Base-by-base conservation (phyloP, 495 filamentous ascomycete species). In the Cladorrhinum samala region DNA sequence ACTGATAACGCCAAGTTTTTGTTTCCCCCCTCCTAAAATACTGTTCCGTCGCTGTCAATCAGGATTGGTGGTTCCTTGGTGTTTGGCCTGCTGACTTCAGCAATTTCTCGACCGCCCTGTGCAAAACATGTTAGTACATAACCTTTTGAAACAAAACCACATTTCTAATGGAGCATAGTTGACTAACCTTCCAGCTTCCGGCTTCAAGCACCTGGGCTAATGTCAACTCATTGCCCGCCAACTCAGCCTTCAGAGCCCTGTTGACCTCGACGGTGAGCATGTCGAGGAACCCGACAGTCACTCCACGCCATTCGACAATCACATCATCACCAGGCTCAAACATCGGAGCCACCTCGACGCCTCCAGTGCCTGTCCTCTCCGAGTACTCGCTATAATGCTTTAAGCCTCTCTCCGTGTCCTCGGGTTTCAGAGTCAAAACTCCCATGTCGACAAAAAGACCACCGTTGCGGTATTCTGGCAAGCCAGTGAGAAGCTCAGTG, bases 61-160 rank as follows among this genome's bases (percentile, higher is more conserved):
- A 96, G 85, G 61, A 98, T 97, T 3, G 93, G 93, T 17, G 94
- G 90, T 63, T 92, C 89, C 72, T 94, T 96, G 39, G 94, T 97
- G 63, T 96, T 96, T 6, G 93, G 93, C 55, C 93, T 78, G 51
- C 88, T 94, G 48, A 96, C 88, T 70, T 96, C 94, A 39, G 93
- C 93, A 55, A 97, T 85, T 73, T 97, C 93, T 64, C 93, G 83
- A 52, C 93, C 93, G 64, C 92, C 94, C 93, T 96, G 55, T 30
- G 11, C 27, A 17, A 23, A 47, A 60, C 41, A 50, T 17, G 19
- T 20, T 13, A 46, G 16, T 46, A 20, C 49, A 52, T 54, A 43
- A 11, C 5, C 52, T 36, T 20, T 25, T 27, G 6, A 19, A 51
- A 44, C 21, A 40, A 7, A 17, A 7, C 36, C 9, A 30, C 19